Evolutionary conservation across 306 rosid genomes (phyloP).

Genomic region (Cicer bijugum): DNA sequence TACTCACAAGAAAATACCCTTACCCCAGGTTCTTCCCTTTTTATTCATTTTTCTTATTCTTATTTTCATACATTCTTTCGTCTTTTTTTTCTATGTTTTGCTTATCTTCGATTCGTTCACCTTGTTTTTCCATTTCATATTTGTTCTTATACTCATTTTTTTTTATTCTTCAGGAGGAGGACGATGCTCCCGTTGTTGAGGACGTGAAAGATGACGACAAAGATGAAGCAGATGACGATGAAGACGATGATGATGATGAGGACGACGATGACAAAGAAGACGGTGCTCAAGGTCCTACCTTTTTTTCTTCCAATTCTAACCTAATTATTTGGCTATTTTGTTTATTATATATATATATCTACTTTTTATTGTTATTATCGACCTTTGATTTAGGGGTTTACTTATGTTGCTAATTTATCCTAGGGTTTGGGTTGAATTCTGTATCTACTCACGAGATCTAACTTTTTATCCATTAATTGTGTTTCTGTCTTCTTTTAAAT

Average conservation of each 20-base stretch:
- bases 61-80: too few relatives aligned
- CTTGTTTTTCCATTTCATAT: not conserved
- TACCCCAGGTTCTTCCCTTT: slow-evolving; percentile 47
- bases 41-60: not conserved
- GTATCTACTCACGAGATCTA: not conserved
- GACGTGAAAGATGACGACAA: slow-evolving; percentile 75
- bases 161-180: slow-evolving; percentile 50
- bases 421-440: slow-evolving; percentile 15
- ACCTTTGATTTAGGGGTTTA: not conserved
- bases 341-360: not conserved
- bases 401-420: not conserved
- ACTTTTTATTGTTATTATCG: not conserved
- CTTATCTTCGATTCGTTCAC: not conserved
- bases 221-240: slow-evolving; percentile 56
- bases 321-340: not conserved
- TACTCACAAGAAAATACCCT: slow-evolving; percentile 50
- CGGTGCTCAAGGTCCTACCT: slow-evolving; percentile 55
- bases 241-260: slow-evolving; percentile 64
- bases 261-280: slow-evolving; percentile 73
- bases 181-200: slow-evolving; percentile 68
- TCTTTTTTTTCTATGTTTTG: not conserved
- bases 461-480: not conserved
- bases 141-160: not conserved
- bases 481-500: not conserved
- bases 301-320: not conserved